Percentiles rank a stretch among this genome's conserved stretches.
Conservation (phyloP, 2,329 filamentous ascomycete species). For the Tolypocladium sp. region DNA sequence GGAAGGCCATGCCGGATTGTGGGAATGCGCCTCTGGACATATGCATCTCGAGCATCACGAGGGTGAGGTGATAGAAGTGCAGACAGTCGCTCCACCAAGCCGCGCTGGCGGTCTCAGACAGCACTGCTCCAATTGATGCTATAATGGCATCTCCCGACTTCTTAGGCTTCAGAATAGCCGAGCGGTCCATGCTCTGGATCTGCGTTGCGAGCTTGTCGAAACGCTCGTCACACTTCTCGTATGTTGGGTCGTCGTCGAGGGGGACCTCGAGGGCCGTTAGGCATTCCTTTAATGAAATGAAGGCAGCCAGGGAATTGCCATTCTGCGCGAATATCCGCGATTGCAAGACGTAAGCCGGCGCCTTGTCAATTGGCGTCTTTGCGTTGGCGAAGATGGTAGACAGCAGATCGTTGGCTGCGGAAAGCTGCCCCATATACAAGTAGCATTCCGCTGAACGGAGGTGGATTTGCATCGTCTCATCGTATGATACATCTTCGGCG, state of each 20-base stretch:
- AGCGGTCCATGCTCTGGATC: slow-evolving; percentile 48
- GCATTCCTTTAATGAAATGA: slow-evolving; percentile 62
- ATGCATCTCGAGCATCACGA: slow-evolving; percentile 59
- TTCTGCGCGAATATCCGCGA: slow-evolving; percentile 69
- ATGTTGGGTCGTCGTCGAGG: slow-evolving; percentile 57
- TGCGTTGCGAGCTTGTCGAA: slow-evolving; percentile 56
- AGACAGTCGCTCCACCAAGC: slow-evolving; percentile 67
- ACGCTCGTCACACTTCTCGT: slow-evolving; percentile 67
- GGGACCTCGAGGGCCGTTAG: slow-evolving; percentile 59
- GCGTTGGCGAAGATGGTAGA: slow-evolving; percentile 61
- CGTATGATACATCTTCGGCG: slow-evolving; percentile 66
- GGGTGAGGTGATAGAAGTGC: slow-evolving; percentile 61
- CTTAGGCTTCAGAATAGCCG: slow-evolving; percentile 33
- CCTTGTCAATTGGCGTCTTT: slow-evolving; percentile 67
- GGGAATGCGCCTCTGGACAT: slow-evolving; percentile 56
- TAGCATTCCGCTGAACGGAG: slow-evolving; percentile 76
- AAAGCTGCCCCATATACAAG: slow-evolving; percentile 65
- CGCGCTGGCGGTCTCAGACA: slow-evolving; percentile 60
- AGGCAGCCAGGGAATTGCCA: slow-evolving; percentile 61
- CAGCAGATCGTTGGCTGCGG: slow-evolving; percentile 60
- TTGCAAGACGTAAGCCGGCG: slow-evolving; percentile 73
- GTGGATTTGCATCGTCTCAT: slow-evolving; percentile 75
- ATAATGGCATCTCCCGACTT: slow-evolving; percentile 42
- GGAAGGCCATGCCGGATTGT: slow-evolving; percentile 59
- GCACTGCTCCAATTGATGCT: slow-evolving; percentile 57